Percentiles rank a stretch among this genome's conserved stretches.
These are phyloP conservation scores for Podospora fimiseda DNA, from an alignment of 495 filamentous ascomycete genomes.

Conservation along the genomic window DNA sequence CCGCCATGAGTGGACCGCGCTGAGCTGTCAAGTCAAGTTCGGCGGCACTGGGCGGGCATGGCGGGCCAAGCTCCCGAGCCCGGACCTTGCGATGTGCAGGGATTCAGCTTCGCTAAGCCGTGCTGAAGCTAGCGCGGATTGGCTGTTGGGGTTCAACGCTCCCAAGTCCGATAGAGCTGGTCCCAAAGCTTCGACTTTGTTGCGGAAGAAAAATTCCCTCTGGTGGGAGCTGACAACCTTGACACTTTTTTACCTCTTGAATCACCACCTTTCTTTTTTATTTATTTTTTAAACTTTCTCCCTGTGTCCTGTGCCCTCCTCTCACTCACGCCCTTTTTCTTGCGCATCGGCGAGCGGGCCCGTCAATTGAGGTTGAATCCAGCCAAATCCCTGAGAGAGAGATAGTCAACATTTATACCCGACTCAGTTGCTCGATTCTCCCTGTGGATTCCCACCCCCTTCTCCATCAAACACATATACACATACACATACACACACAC, in stretches of 20 bases:
- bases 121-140: slow-evolving; percentile 18
- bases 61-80: slow-evolving; percentile 11
- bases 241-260: neutral
- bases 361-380: slow-evolving; percentile 10
- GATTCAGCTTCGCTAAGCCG: slow-evolving; percentile 19
- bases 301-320: too few species aligned
- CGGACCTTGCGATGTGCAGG: slow-evolving; percentile 3
- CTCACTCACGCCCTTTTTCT: slow-evolving; percentile 2
- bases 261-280: slow-evolving; percentile 11
- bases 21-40: slow-evolving; percentile 8
- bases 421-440: slow-evolving; percentile 4
- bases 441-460: slow-evolving; percentile 11
- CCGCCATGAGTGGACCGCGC: slow-evolving; percentile 1
- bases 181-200: slow-evolving; percentile 21
- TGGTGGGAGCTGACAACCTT: slow-evolving; percentile 4
- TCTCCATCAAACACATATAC: slow-evolving; percentile 16
- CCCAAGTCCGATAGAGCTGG: slow-evolving; percentile 21
- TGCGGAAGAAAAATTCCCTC: slow-evolving; percentile 31
- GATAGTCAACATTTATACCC: neutral
- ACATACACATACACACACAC: slow-evolving; percentile 17
- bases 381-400: slow-evolving; percentile 3
- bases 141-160: slow-evolving; percentile 31
- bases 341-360: slow-evolving; percentile 6
- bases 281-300: neutral
- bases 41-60: slow-evolving; percentile 1